These are phyloP conservation scores for Starmerella floricola DNA, from an alignment of 805 yeast genomes.

Conservation along the genomic window DNA sequence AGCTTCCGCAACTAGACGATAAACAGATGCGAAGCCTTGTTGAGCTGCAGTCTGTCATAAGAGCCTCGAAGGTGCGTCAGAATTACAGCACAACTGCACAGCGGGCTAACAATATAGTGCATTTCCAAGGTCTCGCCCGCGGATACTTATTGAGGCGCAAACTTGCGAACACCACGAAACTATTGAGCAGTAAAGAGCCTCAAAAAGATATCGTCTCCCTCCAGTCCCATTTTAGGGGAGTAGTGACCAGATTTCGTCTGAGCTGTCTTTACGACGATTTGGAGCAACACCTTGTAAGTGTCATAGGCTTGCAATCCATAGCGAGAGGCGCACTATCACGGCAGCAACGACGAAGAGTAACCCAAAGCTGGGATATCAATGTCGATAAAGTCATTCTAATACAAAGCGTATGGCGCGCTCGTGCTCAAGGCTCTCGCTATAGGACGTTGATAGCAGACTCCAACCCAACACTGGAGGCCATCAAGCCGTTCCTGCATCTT, in stretches of 20 bases:
- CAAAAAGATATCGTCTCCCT: conserved; percentile 22
- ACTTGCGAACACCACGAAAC: not conserved
- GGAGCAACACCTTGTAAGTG: conserved; percentile 25
- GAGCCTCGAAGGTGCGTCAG: conserved; percentile 39
- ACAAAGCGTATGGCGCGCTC: conserved; percentile 62
- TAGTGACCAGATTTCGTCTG: conserved; percentile 28
- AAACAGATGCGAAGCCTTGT: conserved; percentile 25
- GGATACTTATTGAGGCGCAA: conserved; percentile 31
- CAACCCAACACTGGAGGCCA: conserved; percentile 68
- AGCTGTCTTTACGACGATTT: conserved; percentile 27
- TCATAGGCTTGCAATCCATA: conserved; percentile 28
- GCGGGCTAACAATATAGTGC: conserved; percentile 4
- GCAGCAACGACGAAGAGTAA: conserved; percentile 30
- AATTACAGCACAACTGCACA: conserved; percentile 4
- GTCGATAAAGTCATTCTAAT: conserved; percentile 51
- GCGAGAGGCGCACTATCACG: conserved; percentile 29
- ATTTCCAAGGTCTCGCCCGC: conserved; percentile 45
- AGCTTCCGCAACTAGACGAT: not conserved
- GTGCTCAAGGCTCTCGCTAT: conserved; percentile 60
- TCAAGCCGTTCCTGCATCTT: conserved; percentile 63
- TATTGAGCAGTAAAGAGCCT: conserved; percentile 2
- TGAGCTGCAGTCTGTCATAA: conserved; percentile 42
- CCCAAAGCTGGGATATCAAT: conserved; percentile 37
- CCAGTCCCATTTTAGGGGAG: conserved; percentile 32
- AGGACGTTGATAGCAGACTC: conserved; percentile 52